Evolutionary conservation across 2,329 filamentous ascomycete genomes (phyloP).

Genomic region (Aspergillus sp.): DNA sequence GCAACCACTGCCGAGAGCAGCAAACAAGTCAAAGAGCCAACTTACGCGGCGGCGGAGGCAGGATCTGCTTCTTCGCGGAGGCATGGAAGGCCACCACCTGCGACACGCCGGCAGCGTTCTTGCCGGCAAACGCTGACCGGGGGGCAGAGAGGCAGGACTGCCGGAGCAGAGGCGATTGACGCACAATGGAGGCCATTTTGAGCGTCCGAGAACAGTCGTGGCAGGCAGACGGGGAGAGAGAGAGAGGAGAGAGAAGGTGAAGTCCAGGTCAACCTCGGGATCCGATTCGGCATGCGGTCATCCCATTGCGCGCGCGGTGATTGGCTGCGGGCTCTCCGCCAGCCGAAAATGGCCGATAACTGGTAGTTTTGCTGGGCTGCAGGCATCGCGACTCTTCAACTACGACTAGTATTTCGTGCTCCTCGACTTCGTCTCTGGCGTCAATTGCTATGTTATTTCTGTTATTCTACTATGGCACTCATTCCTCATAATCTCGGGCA

Average conservation of each 20-base stretch:
- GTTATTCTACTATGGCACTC: no score
- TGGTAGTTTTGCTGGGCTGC: no score
- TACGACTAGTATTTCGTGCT: no score
- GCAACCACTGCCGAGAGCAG: conserved; percentile 1
- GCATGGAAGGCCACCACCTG: conserved; percentile 78
- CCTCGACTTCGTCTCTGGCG: no score
- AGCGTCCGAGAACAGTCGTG: conserved; percentile 1
- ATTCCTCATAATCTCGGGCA: no score
- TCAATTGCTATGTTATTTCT: no score
- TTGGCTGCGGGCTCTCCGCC: conserved; percentile 25
- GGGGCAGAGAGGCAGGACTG: conserved; percentile 27
- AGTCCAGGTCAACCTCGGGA: conserved; percentile 30
- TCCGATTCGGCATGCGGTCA: conserved; percentile 31
- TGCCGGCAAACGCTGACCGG: conserved; percentile 25
- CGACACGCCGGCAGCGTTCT: conserved; percentile 27
- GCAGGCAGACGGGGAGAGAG: conserved; percentile 6
- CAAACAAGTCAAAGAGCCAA: conserved; percentile 13
- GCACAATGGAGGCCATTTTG: conserved; percentile 35
- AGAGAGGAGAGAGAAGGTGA: conserved; percentile 15
- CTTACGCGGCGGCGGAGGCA: conserved; percentile 80
- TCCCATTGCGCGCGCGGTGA: conserved; percentile 27
- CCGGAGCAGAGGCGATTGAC: conserved; percentile 29
- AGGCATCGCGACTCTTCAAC: no score
- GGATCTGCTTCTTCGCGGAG: conserved; percentile 61
- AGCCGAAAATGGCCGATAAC: conserved; percentile 34